Base-by-base conservation (phyloP, 768 basidiomycete species). In the Leucocoprinus birnbaumii region DNA sequence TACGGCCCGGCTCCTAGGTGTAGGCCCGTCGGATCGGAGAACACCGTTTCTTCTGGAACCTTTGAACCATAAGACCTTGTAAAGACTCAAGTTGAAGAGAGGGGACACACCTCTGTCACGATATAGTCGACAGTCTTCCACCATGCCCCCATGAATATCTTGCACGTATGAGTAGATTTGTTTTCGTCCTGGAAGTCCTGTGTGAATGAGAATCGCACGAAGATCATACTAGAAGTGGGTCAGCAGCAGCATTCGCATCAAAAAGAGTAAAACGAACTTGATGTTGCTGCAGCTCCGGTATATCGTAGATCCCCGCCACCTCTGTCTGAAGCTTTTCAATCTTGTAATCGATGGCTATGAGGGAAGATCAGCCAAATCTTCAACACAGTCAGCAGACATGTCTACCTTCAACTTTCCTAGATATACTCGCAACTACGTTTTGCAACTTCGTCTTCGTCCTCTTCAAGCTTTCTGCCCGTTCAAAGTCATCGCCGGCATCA, bases 151-250 rank as follows among this genome's bases (percentile, higher is more conserved):
- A 42, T 81, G 76, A 25, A 65, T 67, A 53, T 84, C 80, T 56
- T 85, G 80, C 11, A 90, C 82, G 59, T 91, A 94, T 5, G 87
- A 87, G 65, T 91, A 90, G 8, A 89, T 71, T 61, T 91, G 87
- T 53, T 80, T 89, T 44, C 91, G 75, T 8, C 91, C 91, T 40
- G 83, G 86, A 27, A 90, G 69, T 3, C 91, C 91, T 10, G 87
- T 89, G 60, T 91, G 87, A 44, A 90, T 74, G 37, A 92, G 75
- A 3, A 91, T 90, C 7, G 80, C 85, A 2, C 89, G 86, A 21
- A 94, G 80, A 59, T 91, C 89, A 62, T 92, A 94, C 89, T 92
- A 40, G 10, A 43, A 2, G 51, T 45, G 22, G 35, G 11, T 38
- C 14, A 34, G 50, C 10, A 27, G 11, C 10, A 48, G 48, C 4